These are phyloP conservation scores for Tetracentron sinense DNA, from an alignment of 164 flowering plant species.

Conservation along the genomic window DNA sequence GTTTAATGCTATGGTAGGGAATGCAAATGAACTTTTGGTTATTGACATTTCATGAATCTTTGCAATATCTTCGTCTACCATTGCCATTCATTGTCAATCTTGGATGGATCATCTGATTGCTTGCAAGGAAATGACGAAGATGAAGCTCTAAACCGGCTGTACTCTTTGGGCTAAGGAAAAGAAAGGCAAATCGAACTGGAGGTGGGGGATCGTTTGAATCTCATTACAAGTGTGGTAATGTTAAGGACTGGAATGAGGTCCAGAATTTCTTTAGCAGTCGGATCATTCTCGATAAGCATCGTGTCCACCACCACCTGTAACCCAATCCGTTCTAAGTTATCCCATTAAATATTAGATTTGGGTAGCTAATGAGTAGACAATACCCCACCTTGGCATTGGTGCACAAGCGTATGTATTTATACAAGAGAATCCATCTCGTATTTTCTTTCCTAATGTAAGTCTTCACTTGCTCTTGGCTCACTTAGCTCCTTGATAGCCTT, in stretches of 20 bases:
- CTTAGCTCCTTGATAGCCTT: constrained; percentile 57
- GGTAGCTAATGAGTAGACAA: not conserved
- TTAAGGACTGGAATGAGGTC: constrained; percentile 71
- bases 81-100: no score
- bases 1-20: no score
- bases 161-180: not conserved
- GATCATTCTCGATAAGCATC: constrained; percentile 63
- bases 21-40: no score
- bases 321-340: not conserved
- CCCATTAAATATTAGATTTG: not conserved
- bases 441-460: constrained; percentile 57
- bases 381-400: constrained; percentile 50
- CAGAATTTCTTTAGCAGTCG: constrained; percentile 58
- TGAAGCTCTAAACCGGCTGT: no score
- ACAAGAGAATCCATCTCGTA: constrained; percentile 51
- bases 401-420: constrained; percentile 66
- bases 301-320: constrained; percentile 77
- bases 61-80: no score
- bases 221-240: constrained; percentile 67
- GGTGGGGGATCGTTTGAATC: constrained; percentile 43
- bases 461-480: constrained; percentile 50
- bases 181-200: constrained; percentile 34
- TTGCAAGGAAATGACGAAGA: no score
- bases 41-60: no score
- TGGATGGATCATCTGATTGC: no score